Evolutionary conservation across 139 green algal genomes (phyloP).

Genomic region (Closterium sp.): DNA sequence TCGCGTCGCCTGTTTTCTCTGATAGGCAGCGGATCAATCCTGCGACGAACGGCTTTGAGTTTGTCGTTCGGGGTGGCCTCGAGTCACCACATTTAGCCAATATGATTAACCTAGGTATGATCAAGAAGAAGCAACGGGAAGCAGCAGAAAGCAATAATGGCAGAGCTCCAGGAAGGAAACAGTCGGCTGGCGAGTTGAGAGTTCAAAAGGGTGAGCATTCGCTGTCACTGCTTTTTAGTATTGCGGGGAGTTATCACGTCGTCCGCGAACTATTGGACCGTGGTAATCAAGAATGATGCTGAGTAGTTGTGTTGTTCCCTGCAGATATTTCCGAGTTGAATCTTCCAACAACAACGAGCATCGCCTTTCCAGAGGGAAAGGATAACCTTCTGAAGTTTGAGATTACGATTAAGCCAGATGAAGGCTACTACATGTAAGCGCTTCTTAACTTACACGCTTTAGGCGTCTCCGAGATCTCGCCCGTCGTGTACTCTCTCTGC

Average conservation of each 20-base stretch:
- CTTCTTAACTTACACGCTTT: neutral
- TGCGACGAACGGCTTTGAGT: too few species aligned
- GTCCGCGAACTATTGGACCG: neutral
- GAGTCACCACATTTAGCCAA: neutral
- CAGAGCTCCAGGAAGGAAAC: constrained; percentile 30
- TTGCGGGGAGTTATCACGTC: neutral
- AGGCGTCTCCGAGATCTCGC: neutral
- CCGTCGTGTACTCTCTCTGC: neutral
- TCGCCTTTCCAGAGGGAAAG: constrained; percentile 81
- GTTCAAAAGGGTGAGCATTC: constrained; percentile 47
- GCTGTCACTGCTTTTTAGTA: neutral
- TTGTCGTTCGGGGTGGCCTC: too few species aligned
- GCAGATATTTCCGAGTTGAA: constrained; percentile 88
- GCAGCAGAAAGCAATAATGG: constrained; percentile 37
- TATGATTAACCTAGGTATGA: constrained; percentile 46
- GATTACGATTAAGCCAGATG: constrained; percentile 46
- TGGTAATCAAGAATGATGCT: neutral
- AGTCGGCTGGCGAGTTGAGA: constrained; percentile 44
- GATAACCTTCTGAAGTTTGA: constrained; percentile 46
- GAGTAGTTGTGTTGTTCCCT: constrained; percentile 6
- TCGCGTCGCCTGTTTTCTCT: too few species aligned
- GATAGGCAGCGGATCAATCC: too few species aligned
- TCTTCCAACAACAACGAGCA: constrained; percentile 74
- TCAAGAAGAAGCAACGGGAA: constrained; percentile 48
- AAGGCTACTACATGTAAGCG: constrained; percentile 41